Conservation (phyloP, 768 basidiomycete species). For the Rhodotorula diobovata region DNA sequence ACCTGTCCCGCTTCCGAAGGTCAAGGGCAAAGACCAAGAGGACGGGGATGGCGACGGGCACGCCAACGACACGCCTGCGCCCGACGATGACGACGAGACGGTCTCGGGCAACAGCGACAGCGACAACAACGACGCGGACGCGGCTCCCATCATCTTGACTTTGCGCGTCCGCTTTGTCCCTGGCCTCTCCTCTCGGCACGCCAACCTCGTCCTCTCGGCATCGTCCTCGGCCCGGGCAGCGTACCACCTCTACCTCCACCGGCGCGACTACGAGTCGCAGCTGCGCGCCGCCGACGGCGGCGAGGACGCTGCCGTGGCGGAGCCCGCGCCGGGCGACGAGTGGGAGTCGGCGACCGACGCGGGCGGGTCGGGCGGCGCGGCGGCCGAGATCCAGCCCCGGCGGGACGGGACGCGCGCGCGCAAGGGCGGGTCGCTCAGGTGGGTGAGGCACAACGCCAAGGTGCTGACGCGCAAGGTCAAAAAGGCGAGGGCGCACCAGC, state of each 20-base stretch:
- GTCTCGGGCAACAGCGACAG: neutral
- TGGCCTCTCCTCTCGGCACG: slow-evolving; percentile 2
- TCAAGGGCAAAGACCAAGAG: too few species aligned
- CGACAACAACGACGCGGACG: neutral
- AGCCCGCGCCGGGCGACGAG: neutral
- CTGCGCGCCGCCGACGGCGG: neutral
- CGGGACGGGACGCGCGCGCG: slow-evolving; percentile 2
- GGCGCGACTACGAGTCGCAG: neutral
- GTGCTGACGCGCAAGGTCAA: neutral
- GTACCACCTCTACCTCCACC: slow-evolving; percentile 9
- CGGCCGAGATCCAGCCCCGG: neutral
- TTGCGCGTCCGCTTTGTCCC: slow-evolving; percentile 4
- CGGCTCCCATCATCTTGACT: neutral
- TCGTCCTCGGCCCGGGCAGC: neutral
- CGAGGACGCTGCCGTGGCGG: neutral
- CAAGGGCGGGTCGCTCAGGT: slow-evolving; percentile 13
- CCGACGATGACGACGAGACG: too few species aligned
- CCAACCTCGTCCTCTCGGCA: slow-evolving; percentile 2
- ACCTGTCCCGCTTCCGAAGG: too few species aligned
- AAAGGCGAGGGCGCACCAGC: neutral
- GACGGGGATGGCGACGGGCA: too few species aligned
- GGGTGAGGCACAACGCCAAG: slow-evolving; percentile 1
- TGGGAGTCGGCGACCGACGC: slow-evolving; percentile 4
- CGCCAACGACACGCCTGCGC: too few species aligned
- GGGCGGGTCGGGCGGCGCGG: neutral